phyloP scores from a whole-genome alignment of 768 basidiomycete species.

The Suillus discolor region DNA sequence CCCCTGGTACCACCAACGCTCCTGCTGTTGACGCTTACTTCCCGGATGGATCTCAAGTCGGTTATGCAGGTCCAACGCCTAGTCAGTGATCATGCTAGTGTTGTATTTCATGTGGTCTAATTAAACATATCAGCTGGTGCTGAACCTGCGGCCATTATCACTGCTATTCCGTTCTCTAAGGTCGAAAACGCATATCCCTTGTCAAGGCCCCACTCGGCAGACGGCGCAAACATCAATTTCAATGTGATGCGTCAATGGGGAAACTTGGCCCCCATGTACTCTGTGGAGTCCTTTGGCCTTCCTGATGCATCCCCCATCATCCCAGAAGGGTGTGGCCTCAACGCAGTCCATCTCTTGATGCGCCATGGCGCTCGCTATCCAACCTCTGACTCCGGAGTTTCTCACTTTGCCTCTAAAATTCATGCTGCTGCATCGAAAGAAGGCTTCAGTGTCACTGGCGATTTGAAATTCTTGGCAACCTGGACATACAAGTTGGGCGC shows the following conservation, averaged over 20 bases:
- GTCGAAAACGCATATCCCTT: constrained; percentile 44
- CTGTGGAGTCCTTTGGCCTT: constrained; percentile 55
- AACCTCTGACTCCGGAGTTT: constrained; percentile 30
- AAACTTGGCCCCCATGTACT: constrained; percentile 53
- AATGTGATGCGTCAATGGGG: constrained; percentile 49
- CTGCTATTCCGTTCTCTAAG: constrained; percentile 42
- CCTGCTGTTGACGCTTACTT: constrained; percentile 40
- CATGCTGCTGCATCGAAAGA: constrained; percentile 24
- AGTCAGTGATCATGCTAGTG: constrained; percentile 34
- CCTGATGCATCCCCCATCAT: constrained; percentile 46
- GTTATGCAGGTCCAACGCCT: constrained; percentile 50
- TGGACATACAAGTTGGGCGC: constrained; percentile 50
- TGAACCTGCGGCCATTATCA: constrained; percentile 43
- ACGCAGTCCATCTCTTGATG: constrained; percentile 44
- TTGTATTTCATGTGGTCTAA: neutral
- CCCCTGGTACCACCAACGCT: constrained; percentile 36
- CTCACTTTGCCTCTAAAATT: constrained; percentile 31
- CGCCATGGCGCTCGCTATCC: constrained; percentile 48
- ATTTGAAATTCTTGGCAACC: constrained; percentile 43
- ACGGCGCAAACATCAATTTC: constrained; percentile 38
- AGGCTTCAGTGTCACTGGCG: constrained; percentile 37
- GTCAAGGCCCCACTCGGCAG: constrained; percentile 39
- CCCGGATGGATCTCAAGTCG: constrained; percentile 43
- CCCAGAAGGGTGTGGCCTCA: constrained; percentile 48
- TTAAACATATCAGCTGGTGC: constrained; percentile 38